These are phyloP conservation scores for Saccharomycopsis sp. DNA, from an alignment of 805 yeast species.

Conservation along the genomic window DNA sequence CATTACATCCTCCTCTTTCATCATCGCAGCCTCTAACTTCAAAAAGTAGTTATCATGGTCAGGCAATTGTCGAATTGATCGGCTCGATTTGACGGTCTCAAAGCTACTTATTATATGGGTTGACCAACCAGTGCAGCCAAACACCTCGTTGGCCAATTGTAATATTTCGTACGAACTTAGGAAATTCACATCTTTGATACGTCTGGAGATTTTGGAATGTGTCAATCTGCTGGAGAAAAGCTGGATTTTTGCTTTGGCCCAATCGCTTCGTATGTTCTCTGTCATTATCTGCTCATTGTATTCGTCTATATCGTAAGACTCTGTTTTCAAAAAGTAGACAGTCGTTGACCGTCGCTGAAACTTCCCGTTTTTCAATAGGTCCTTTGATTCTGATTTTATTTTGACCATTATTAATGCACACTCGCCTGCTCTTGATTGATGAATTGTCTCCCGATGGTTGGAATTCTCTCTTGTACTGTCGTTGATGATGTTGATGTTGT, in stretches of 20 bases:
- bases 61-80: slow-evolving; percentile 14
- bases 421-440: no score
- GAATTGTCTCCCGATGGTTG: no score
- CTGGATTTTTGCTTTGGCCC: background rate
- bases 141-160: slow-evolving; percentile 39
- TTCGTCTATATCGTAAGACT: background rate
- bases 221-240: background rate
- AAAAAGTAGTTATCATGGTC: slow-evolving; percentile 11
- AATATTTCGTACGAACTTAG: slow-evolving; percentile 18
- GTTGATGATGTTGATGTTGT: no score
- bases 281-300: background rate
- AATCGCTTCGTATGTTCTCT: background rate
- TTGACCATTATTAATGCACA: background rate
- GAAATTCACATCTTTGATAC: background rate
- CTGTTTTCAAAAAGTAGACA: slow-evolving; percentile 2
- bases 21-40: slow-evolving; percentile 5
- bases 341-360: background rate
- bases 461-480: no score
- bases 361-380: background rate
- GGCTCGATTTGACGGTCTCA: background rate
- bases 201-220: background rate
- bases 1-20: slow-evolving; percentile 2
- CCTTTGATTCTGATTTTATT: background rate
- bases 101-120: slow-evolving; percentile 28
- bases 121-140: slow-evolving; percentile 50